phyloP scores from a whole-genome alignment of 2,329 filamentous ascomycete species.

The Remersonia thermophila region DNA sequence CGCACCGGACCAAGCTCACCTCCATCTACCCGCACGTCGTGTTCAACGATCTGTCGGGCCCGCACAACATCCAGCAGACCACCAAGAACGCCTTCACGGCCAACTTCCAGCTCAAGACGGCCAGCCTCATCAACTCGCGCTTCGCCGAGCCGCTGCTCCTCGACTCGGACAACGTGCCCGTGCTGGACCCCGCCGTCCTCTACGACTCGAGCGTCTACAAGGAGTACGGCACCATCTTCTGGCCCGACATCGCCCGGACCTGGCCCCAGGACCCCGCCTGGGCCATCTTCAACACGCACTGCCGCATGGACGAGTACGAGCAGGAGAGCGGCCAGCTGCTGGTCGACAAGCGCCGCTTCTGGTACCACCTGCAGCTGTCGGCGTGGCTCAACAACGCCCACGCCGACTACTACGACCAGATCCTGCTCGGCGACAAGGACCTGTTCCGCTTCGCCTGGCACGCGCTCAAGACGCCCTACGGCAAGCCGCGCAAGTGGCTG shows the following conservation, averaged over 20 bases:
- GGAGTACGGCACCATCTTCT: conserved; percentile 6
- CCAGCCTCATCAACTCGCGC: conserved; percentile 1
- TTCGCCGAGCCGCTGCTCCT: conserved; percentile 5
- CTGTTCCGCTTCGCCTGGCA: conserved; percentile 6
- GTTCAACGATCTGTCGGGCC: conserved; percentile 1
- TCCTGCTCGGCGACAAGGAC: conserved; percentile 7
- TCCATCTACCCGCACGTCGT: neutral
- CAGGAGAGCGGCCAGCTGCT: conserved; percentile 6
- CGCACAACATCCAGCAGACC: conserved; percentile 2
- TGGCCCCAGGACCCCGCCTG: conserved; percentile 6
- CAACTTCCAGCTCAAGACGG: conserved; percentile 5
- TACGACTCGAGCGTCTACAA: conserved; percentile 4
- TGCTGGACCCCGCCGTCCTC: conserved; percentile 3
- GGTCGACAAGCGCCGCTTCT: conserved; percentile 5
- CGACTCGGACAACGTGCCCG: conserved; percentile 6
- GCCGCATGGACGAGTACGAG: conserved; percentile 7
- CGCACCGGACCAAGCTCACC: neutral
- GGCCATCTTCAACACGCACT: conserved; percentile 4
- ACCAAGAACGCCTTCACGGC: neutral
- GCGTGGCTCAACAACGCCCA: conserved; percentile 3
- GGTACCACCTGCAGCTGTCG: conserved; percentile 6
- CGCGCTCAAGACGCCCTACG: conserved; percentile 2
- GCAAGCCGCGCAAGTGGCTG: conserved; percentile 1
- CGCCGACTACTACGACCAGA: conserved; percentile 3
- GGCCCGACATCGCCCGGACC: conserved; percentile 6